These are phyloP conservation scores for Coemansia sp. DNA, from an alignment of 192 early-diverging fungal genomes.

Conservation along the genomic window DNA sequence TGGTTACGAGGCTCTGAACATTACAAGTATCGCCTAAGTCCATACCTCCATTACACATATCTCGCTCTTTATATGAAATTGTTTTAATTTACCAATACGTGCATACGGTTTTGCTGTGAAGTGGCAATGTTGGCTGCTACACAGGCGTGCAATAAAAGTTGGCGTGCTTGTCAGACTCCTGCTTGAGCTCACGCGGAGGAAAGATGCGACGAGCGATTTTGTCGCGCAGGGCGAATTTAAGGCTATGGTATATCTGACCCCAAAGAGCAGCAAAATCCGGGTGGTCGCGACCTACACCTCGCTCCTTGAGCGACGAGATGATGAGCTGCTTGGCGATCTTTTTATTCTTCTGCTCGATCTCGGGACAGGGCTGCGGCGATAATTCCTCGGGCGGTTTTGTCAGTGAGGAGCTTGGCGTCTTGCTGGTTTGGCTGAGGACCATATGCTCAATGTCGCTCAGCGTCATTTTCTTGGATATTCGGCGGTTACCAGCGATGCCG, in stretches of 20 bases:
- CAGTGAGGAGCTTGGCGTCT: neutral
- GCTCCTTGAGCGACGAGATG: slow-evolving; percentile 46
- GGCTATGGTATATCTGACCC: slow-evolving; percentile 53
- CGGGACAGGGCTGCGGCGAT: slow-evolving; percentile 3
- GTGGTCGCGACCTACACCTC: slow-evolving; percentile 37
- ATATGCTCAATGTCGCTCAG: slow-evolving; percentile 42
- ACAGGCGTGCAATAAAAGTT: slow-evolving; percentile 33
- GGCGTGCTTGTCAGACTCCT: slow-evolving; percentile 44
- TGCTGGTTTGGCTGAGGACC: slow-evolving; percentile 3
- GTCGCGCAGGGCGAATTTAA: slow-evolving; percentile 49
- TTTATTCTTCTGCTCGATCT: slow-evolving; percentile 40
- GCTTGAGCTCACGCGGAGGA: slow-evolving; percentile 30
- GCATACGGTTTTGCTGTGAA: neutral
- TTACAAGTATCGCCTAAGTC: slow-evolving; percentile 3
- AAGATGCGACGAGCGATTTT: slow-evolving; percentile 21
- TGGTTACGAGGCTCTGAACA: slow-evolving; percentile 56
- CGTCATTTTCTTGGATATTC: slow-evolving; percentile 29
- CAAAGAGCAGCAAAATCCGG: slow-evolving; percentile 49
- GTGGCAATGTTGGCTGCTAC: neutral
- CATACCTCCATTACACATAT: neutral
- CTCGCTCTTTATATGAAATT: neutral
- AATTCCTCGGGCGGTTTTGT: neutral
- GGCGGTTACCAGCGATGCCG: neutral
- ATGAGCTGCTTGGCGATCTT: slow-evolving; percentile 50
- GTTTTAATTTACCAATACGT: neutral